Evolutionary conservation across 2,329 filamentous ascomycete species (phyloP), one percentile per base, ranked within the genome.

Genomic region (Aspergillus sp.): DNA sequence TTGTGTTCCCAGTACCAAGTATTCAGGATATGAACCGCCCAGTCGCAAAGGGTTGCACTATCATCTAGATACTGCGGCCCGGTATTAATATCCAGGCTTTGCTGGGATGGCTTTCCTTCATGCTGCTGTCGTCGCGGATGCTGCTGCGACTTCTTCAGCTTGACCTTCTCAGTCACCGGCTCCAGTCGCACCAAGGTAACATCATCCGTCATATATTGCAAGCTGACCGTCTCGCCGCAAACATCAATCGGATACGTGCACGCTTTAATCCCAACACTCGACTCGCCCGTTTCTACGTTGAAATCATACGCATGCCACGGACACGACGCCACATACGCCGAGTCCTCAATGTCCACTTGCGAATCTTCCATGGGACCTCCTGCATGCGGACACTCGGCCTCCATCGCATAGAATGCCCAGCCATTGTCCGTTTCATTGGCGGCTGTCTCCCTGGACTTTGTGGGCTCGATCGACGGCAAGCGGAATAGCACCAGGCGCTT

Each of bases 301-400:
- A 74, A 74, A 53, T 74, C 71, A 52, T 74, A 74, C 2, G 71
- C 71, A 55, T 74, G 71, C 71, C 71, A 74, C 9, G 71, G 71
- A 49, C 71, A 74, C 1, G 71, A 73, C 12, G 65, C 70, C 27
- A 74, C 57, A 50, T 74, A 74, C 1, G 69, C 69, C 0, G 71
- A 73, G 48, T 74, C 71, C 48, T 74, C 71, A 45, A 74, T 74
- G 45, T 74, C 71, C 27, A 74, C 64, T 5, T 67, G 63, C 1
- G 71, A 70, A 12, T 73, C 70, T 4, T 64, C 57, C 70, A 74
- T 72, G 0, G 71, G 71, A 0, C 71, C 71, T 6, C 71, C 71
- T 0, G 71, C 70, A 49, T 73, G 71, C 2, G 71, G 71, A 42
- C 71, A 74, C 45, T 73, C 69, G 0, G 71, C 71, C 52, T 73